Percentiles rank a stretch among this genome's conserved stretches.
Conservation (phyloP, 192 early-diverging fungal genomes). For the Funneliformis mosseae region DNA sequence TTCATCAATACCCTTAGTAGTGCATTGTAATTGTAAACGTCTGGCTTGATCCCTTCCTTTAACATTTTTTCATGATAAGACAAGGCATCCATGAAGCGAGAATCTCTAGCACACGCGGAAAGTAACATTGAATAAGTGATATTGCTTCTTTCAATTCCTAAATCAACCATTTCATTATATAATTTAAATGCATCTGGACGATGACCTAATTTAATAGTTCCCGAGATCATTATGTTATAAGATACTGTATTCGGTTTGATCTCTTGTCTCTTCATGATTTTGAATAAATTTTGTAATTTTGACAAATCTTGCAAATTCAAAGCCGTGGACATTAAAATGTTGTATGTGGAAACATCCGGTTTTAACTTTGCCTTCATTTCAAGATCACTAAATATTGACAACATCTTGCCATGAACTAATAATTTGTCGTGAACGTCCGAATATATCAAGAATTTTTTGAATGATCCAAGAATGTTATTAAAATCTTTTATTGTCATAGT, state of each 20-base stretch:
- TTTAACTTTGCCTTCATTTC: not conserved
- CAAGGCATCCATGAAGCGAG: not conserved
- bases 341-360: conserved; percentile 6
- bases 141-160: not conserved
- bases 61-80: not conserved
- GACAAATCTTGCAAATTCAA: conserved; percentile 1
- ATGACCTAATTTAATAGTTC: not conserved
- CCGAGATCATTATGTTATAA: conserved; percentile 39
- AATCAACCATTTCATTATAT: conserved; percentile 9
- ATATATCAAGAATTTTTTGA: not conserved
- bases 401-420: not conserved
- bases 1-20: not conserved
- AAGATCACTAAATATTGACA: not conserved
- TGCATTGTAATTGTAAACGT: conserved; percentile 13
- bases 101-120: not conserved
- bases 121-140: conserved; percentile 15
- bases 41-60: not conserved
- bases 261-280: conserved; percentile 25
- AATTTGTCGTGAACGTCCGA: not conserved
- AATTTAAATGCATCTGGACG: not conserved
- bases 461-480: not conserved
- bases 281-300: conserved; percentile 11
- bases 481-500: not conserved
- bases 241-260: not conserved
- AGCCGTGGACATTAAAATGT: conserved; percentile 20